Base-by-base conservation (phyloP, 306 rosid genomes). In the Inga leiocalycina region DNA sequence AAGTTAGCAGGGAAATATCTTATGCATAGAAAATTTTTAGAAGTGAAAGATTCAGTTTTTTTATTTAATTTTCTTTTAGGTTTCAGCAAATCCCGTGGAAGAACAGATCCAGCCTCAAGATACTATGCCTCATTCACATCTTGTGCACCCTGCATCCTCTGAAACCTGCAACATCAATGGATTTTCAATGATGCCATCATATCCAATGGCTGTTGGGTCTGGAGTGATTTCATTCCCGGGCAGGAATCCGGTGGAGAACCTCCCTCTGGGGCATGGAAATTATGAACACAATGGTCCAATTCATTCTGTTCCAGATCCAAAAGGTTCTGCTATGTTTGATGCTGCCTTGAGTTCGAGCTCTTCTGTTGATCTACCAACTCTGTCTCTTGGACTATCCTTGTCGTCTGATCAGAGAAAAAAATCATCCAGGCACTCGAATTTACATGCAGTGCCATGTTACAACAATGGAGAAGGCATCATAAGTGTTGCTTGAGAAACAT, bases 351-450 rank as follows among this genome's bases (percentile, higher is more conserved):
- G 87, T 70, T 82, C 72, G 52, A 86, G 83, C 56, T 59, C 91
- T 27, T 4, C 85, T 6, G 20, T 69, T 19, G 96, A 90, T 52
- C 73, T 92, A 0, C 87, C 90, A 19, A 35, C 81, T 41, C 88
- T 93, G 54, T 84, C 93, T 39, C 94, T 93, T 10, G 89, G 89
- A 62, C 90, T 94, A 67, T 89, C 97, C 51, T 81, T 92, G 88
- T 86, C 90, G 19, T 80, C 89, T 32, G 84, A 85, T 74, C 86
- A 88, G 2, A 84, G 84, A 67, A 91, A 81, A 5, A 71, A 85
- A 14, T 72, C 91, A 15, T 79, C 91, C 49, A 92, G 89, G 81
- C 92, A 80, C 67, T 76, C 88, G 19, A 77, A 89, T 57, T 89
- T 92, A 84, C 91, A 89, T 74, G 65, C 84, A 54, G 80, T 87